Evolutionary conservation across 331 rosid species (phyloP).

Genomic region (Malus hybrid): DNA sequence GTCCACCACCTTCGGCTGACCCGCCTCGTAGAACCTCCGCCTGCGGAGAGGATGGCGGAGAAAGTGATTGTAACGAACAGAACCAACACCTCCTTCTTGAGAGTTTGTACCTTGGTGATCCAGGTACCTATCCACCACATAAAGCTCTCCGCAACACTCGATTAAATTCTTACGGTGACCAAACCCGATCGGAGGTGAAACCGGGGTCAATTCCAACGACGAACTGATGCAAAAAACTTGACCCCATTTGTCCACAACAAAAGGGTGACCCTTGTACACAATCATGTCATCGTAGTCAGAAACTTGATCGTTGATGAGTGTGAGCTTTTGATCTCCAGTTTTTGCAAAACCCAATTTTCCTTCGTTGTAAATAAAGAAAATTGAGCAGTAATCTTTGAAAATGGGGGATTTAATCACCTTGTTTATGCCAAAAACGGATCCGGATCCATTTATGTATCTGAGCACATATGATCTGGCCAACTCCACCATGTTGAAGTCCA

Average conservation of each 20-base stretch:
- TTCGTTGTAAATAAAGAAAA: slow-evolving; percentile 10
- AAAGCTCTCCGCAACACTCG: slow-evolving; percentile 37
- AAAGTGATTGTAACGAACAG: not conserved
- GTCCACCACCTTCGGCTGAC: not conserved
- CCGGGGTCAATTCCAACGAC: slow-evolving; percentile 22
- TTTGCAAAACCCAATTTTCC: slow-evolving; percentile 28
- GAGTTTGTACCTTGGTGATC: not conserved
- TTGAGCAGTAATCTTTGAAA: not conserved
- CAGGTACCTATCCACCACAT: slow-evolving; percentile 33
- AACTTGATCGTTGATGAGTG: not conserved
- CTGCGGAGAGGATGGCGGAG: not conserved
- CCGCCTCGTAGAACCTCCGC: not conserved
- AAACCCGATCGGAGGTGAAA: slow-evolving; percentile 28
- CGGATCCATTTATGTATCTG: not conserved
- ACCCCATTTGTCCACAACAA: slow-evolving; percentile 40
- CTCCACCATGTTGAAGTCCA: slow-evolving; percentile 25
- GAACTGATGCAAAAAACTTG: slow-evolving; percentile 31
- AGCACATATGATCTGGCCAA: slow-evolving; percentile 17
- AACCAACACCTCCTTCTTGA: not conserved
- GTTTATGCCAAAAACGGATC: not conserved
- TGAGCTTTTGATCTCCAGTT: slow-evolving; percentile 13
- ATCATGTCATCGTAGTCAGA: slow-evolving; percentile 32
- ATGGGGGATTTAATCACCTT: slow-evolving; percentile 21
- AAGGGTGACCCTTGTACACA: slow-evolving; percentile 23
- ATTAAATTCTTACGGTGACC: slow-evolving; percentile 36